A percentile compares a stretch with the other conserved stretches of the same genome.
Evolutionary conservation across 148 eudicot genomes (phyloP).

Genomic region (Rhododendron molle): DNA sequence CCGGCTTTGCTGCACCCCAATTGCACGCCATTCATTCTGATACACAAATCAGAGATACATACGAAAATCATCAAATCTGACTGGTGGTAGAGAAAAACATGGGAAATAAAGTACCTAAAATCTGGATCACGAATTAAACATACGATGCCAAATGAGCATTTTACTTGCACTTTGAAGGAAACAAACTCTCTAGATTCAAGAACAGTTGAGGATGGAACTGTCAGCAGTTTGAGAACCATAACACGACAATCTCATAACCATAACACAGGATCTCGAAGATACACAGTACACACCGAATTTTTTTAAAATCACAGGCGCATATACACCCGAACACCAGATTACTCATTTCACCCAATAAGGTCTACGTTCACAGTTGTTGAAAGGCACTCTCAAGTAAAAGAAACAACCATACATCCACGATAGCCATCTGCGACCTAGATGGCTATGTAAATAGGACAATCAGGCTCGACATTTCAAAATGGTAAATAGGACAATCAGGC

Average conservation of each 20-base stretch:
- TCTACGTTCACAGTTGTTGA: not conserved
- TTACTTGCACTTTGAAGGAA: not conserved
- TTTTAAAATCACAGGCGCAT: not conserved
- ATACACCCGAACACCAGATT: not conserved
- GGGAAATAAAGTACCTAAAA: not conserved
- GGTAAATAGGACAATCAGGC: not conserved
- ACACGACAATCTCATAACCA: not conserved
- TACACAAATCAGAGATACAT: not conserved
- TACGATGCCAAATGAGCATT: not conserved
- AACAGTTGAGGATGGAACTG: not conserved
- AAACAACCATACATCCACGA: not conserved
- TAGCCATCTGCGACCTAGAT: not conserved
- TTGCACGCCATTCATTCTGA: slow-evolving; percentile 86
- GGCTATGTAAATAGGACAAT: not conserved
- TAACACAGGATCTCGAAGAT: not conserved
- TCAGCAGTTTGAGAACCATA: not conserved
- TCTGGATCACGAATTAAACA: not conserved
- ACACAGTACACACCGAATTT: not conserved
- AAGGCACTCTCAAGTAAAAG: not conserved
- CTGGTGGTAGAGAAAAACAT: not conserved
- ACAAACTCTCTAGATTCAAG: not conserved
- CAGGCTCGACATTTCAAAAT: not conserved
- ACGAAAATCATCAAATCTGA: not conserved
- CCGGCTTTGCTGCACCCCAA: slow-evolving; percentile 88
- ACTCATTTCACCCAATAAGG: not conserved